Base-by-base conservation (phyloP, 257 asterid species). In the Voacanga thouarsii region DNA sequence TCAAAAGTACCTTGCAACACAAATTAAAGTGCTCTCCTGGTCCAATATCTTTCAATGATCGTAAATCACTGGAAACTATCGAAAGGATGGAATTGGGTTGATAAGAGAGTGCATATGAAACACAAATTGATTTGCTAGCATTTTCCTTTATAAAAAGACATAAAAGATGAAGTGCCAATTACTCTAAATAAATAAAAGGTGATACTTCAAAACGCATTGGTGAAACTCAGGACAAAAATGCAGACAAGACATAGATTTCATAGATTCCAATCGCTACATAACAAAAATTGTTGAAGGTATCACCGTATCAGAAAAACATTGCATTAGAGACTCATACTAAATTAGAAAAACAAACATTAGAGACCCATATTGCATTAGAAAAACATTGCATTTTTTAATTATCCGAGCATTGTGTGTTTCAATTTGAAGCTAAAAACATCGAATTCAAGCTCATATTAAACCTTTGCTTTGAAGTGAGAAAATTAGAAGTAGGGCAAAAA, bases 1-100 rank as follows among this genome's bases (percentile, higher is more conserved):
- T 68, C 53, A 49, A 76, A 33, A 81, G 47, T 85, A 92, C 98
- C 97, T 91, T 92, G 94, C 97, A 89, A 45, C 89, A 77, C 84
- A 91, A 83, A 88, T 89, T 87, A 72, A 86, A 63, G 73, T 41
- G 75, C 37, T 81, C 88, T 19, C 88, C 94, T 84, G 73, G 87
- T 85, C 82, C 87, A 76, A 94, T 88, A 69, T 88, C 91, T 66
- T 80, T 89, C 84, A 94, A 65, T 5, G 83, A 76, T 78, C 75
- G 75, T 10, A 85, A 57, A 72, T 84, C 88, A 45, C 80, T 44
- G 76, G 84, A 77, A 72, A 84, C 97, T 92, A 82, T 72, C 83
- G 75, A 77, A 82, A 70, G 75, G 87, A 30, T 43, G 19, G 64
- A 49, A 72, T 47, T 78, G 41, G 63, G 75, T 19, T n/a, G 37